phyloP scores from a whole-genome alignment of 2,329 filamentous ascomycete genomes.

The Gremmenia infestans region DNA sequence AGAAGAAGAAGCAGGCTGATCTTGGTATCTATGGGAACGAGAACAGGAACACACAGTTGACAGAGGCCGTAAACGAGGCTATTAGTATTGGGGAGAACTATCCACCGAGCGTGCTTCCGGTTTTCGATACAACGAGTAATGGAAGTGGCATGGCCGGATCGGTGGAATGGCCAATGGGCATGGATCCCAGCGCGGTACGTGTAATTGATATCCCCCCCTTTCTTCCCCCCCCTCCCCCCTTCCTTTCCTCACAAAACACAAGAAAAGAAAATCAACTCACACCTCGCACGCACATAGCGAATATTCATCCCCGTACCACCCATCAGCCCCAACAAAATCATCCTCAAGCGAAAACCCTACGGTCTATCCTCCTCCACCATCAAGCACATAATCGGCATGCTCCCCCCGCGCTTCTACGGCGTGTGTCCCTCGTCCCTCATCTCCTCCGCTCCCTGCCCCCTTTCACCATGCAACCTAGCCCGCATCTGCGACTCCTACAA shows the following conservation, averaged over 20 bases:
- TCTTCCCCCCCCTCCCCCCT: not conserved
- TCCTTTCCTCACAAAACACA: not conserved
- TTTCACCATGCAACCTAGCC: slow-evolving; percentile 2
- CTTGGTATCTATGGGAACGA: not conserved
- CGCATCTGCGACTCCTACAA: slow-evolving; percentile 9
- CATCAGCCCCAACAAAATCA: not conserved
- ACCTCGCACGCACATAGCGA: not conserved
- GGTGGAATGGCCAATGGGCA: not conserved
- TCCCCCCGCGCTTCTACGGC: slow-evolving; percentile 7
- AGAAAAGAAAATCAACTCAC: not conserved
- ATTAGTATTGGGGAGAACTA: not conserved
- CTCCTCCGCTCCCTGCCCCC: not conserved
- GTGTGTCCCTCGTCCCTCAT: slow-evolving; percentile 14
- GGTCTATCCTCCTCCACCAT: not conserved
- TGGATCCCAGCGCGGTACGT: not conserved
- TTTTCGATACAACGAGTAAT: not conserved
- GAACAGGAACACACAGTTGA: not conserved
- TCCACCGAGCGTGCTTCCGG: not conserved
- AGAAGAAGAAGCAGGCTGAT: not conserved
- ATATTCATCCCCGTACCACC: not conserved
- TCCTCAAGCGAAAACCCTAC: not conserved
- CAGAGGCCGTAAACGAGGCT: not conserved
- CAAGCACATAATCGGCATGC: not conserved
- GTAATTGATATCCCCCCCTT: not conserved
- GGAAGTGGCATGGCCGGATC: not conserved